These are phyloP conservation scores for Cladosporium sp. DNA, from an alignment of 2,329 filamentous ascomycete genomes.

Conservation along the genomic window DNA sequence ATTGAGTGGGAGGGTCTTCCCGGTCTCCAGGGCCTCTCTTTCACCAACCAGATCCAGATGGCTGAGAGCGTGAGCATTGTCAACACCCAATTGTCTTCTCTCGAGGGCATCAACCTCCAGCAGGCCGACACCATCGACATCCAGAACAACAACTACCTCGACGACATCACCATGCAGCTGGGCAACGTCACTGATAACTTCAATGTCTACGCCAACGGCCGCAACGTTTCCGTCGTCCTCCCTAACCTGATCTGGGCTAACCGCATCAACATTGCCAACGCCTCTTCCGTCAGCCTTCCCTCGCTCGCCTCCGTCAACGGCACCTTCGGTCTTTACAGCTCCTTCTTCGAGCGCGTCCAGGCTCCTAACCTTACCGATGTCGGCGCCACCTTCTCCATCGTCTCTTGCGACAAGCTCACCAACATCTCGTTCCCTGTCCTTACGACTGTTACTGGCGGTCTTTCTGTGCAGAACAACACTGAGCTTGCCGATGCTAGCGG, in stretches of 20 bases:
- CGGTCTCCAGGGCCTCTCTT: conserved; percentile 55
- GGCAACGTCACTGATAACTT: conserved; percentile 68
- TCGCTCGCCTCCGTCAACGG: conserved; percentile 69
- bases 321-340: conserved; percentile 79
- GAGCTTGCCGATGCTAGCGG: conserved; percentile 60
- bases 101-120: conserved; percentile 76
- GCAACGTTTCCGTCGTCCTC: conserved; percentile 66
- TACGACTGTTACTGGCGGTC: conserved; percentile 67
- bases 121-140: conserved; percentile 71
- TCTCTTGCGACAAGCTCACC: conserved; percentile 52
- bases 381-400: conserved; percentile 54
- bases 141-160: conserved; percentile 84
- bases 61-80: conserved; percentile 68
- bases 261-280: conserved; percentile 80
- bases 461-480: conserved; percentile 90
- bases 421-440: conserved; percentile 76
- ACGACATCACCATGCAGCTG: conserved; percentile 70
- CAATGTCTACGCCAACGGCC: conserved; percentile 75
- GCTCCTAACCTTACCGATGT: conserved; percentile 69
- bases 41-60: conserved; percentile 62
- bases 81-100: conserved; percentile 77
- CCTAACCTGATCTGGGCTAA: conserved; percentile 72
- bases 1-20: conserved; percentile 73
- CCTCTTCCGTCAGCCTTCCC: conserved; percentile 68
- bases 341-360: conserved; percentile 60